Percentiles rank a stretch among this genome's conserved stretches.
phyloP scores from a whole-genome alignment of 495 filamentous ascomycete species.

The Xylaria acuta region DNA sequence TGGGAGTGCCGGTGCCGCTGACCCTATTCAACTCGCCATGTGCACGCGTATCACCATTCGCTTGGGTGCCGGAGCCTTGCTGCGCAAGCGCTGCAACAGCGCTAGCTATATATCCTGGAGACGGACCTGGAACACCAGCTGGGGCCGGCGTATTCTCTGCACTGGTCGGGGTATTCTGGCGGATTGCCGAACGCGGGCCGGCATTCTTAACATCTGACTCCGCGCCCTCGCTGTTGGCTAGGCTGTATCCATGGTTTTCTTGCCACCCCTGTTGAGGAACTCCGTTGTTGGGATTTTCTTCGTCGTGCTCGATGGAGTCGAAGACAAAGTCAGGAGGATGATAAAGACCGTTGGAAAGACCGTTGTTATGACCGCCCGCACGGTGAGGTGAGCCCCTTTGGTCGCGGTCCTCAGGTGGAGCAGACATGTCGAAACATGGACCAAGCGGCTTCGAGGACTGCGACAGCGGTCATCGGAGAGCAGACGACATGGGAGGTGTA shows the following conservation, averaged over 20 bases:
- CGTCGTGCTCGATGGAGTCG: neutral
- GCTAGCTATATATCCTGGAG: neutral
- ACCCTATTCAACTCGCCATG: neutral
- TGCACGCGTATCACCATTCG: neutral
- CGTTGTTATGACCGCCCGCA: neutral
- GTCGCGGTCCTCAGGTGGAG: constrained; percentile 2
- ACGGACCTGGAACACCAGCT: neutral
- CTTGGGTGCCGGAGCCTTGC: neutral
- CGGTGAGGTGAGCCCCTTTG: neutral
- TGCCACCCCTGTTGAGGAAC: neutral
- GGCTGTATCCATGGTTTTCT: neutral
- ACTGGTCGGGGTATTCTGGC: constrained; percentile 2
- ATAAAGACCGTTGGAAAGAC: neutral
- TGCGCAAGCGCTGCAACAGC: neutral
- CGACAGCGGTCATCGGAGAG: constrained; percentile 19
- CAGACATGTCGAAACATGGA: constrained; percentile 28
- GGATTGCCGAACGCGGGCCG: neutral
- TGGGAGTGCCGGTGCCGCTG: neutral
- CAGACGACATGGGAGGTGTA: neutral
- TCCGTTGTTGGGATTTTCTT: neutral
- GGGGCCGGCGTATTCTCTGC: neutral
- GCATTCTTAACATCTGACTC: constrained; percentile 22
- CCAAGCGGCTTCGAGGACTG: neutral
- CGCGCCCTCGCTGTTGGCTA: constrained; percentile 1
- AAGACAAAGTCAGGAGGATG: neutral